phyloP scores from a whole-genome alignment of 371 early-diverging fungal species.

The Lichtheimia ornata region DNA sequence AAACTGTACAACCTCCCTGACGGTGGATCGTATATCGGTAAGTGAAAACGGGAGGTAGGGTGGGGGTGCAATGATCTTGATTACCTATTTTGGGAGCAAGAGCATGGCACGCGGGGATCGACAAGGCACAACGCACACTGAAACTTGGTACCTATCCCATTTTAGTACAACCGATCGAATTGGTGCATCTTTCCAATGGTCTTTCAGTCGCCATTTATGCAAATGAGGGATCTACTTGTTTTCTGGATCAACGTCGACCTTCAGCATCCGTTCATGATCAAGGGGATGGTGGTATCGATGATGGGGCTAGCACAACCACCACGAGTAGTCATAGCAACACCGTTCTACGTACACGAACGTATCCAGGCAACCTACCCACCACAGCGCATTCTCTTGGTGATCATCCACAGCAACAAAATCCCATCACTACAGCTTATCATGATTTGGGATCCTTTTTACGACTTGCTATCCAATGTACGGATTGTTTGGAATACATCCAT shows the following conservation, averaged over 20 bases:
- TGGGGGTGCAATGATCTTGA: background rate
- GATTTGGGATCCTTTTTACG: slow-evolving; percentile 45
- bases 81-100: background rate
- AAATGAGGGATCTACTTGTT: slow-evolving; percentile 35
- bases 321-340: slow-evolving; percentile 3
- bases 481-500: slow-evolving; percentile 47
- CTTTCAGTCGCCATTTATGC: slow-evolving; percentile 38
- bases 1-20: slow-evolving; percentile 34
- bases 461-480: slow-evolving; percentile 47
- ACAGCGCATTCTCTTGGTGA: background rate
- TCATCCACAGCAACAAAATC: background rate
- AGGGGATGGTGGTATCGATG: background rate
- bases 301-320: slow-evolving; percentile 4
- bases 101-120: too few species aligned
- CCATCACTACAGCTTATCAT: slow-evolving; percentile 5
- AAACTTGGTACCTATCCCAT: background rate
- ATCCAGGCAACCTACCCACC: background rate
- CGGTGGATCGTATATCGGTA: slow-evolving; percentile 39
- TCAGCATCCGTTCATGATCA: background rate
- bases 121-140: too few species aligned
- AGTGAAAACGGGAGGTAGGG: slow-evolving; percentile 6
- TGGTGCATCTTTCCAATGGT: slow-evolving; percentile 35
- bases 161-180: slow-evolving; percentile 39
- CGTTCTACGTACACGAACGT: background rate
- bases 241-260: background rate